phyloP scores from a whole-genome alignment of 768 basidiomycete species.

The Serendipita sp. region DNA sequence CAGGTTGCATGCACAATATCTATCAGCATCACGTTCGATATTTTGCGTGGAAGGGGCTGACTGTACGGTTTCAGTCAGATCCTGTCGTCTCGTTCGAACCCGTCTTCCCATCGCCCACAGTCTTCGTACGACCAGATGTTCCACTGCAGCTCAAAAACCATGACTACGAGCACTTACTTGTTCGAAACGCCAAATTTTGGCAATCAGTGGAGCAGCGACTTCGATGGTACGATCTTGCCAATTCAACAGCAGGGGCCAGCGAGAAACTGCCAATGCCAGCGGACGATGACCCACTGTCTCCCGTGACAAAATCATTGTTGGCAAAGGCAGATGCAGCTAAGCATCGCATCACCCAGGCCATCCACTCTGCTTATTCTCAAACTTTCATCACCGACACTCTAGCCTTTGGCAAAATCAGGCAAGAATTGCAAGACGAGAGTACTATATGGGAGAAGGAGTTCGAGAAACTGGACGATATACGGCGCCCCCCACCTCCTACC shows the following conservation, averaged over 20 bases:
- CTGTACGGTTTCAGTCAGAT: slow-evolving; percentile 78
- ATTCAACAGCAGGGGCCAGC: slow-evolving; percentile 10
- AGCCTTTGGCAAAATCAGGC: slow-evolving; percentile 71
- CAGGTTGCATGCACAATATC: slow-evolving; percentile 87
- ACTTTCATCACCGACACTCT: slow-evolving; percentile 73
- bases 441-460: slow-evolving; percentile 96
- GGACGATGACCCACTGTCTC: slow-evolving; percentile 42
- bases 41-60: slow-evolving; percentile 71
- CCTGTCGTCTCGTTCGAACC: slow-evolving; percentile 71
- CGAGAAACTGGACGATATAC: slow-evolving; percentile 42
- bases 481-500: slow-evolving; percentile 9
- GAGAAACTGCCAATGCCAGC: slow-evolving; percentile 45
- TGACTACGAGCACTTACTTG: slow-evolving; percentile 69
- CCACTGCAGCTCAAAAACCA: slow-evolving; percentile 81
- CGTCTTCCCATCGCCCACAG: slow-evolving; percentile 73
- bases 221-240: slow-evolving; percentile 48
- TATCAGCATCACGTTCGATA: slow-evolving; percentile 87
- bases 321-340: slow-evolving; percentile 58
- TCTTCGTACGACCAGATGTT: slow-evolving; percentile 73
- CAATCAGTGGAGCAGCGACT: slow-evolving; percentile 59
- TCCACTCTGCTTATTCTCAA: slow-evolving; percentile 68
- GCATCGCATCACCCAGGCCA: slow-evolving; percentile 43
- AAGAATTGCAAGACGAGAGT: slow-evolving; percentile 80
- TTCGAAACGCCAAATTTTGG: slow-evolving; percentile 58
- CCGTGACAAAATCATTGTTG: slow-evolving; percentile 52